These are phyloP conservation scores for Globisporangium rhizosaccharum DNA, from an alignment of 352 stramenopile species.

Conservation along the genomic window DNA sequence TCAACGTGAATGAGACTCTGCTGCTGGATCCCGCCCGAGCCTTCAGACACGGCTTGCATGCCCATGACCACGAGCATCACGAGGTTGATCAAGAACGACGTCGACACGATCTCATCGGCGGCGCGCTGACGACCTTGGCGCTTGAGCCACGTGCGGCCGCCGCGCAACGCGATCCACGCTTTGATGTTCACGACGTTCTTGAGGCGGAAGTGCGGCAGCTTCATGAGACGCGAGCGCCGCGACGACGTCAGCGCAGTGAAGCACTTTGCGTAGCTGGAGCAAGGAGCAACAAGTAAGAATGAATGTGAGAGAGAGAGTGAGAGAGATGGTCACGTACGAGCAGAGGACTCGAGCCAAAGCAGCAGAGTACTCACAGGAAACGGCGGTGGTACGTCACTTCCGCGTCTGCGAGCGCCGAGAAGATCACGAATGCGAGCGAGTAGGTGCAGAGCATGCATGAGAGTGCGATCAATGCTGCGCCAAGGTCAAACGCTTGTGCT, in stretches of 20 bases:
- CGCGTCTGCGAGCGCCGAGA: constrained; percentile 69
- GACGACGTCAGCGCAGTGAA: constrained; percentile 87
- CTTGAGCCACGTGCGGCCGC: constrained; percentile 85
- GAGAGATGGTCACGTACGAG: constrained; percentile 2
- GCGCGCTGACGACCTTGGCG: constrained; percentile 78
- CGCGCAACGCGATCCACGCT: constrained; percentile 85
- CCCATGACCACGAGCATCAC: constrained; percentile 83
- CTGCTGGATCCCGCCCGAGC: constrained; percentile 31
- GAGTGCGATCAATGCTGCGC: constrained; percentile 46
- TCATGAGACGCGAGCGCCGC: constrained; percentile 71
- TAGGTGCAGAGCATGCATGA: constrained; percentile 74
- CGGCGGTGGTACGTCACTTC: constrained; percentile 84
- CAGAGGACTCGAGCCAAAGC: neutral
- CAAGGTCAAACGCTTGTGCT: constrained; percentile 19
- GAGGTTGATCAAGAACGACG: constrained; percentile 84
- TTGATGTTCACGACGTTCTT: constrained; percentile 92
- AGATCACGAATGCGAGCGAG: constrained; percentile 67
- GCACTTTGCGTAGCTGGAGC: constrained; percentile 76
- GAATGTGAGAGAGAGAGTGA: neutral
- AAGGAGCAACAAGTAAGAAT: neutral
- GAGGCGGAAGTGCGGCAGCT: constrained; percentile 84
- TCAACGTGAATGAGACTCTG: constrained; percentile 79
- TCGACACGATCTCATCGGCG: constrained; percentile 87
- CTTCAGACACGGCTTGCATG: constrained; percentile 75
- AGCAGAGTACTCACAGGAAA: constrained; percentile 44